Base-by-base conservation (phyloP, 2,329 filamentous ascomycete genomes). In the Pseudogymnoascus pannorum region DNA sequence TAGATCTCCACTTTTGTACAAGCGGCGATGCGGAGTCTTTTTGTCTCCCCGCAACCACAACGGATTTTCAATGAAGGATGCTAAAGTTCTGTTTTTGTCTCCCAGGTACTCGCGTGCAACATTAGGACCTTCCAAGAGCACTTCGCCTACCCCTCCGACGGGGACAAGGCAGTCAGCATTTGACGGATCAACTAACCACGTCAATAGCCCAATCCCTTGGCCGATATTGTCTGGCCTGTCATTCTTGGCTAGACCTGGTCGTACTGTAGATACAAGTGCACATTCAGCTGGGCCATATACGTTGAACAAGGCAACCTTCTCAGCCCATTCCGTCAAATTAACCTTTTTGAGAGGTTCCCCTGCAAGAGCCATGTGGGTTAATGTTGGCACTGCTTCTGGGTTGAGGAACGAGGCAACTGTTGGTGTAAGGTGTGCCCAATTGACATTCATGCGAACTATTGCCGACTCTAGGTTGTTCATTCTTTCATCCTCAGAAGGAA, bases 241-340 rank as follows among this genome's bases (percentile, higher is more conserved):
- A 12, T 29, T 11, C 51, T 29, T 29, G 5, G 9, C 16, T 12
- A 60, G 33, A 57, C 58, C 22, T 40, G 20, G 11, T 35, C 33
- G 38, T 58, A 58, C 40, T 4, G 58, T 63, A 57, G 16, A 42
- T 5, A 29, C 51, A 20, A 66, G 59, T 7, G 64, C 84, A 5
- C 89, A 89, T 75, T 96, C 91, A 0, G 91, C 95, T 1, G 92
- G 92, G 0, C 91, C 91, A 70, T 96, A 96, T 1, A 69, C 70
- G 67, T 77, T 77, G 59, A 75, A 61, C 36, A 76, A 68, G 14
- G 74, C 68, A 64, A 68, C 72, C 9, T 66, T n/a, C 62, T 60
- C n/a, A 14, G 72, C 72, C 75, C 75, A 77, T 6, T 59, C 22
- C 29, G 61, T 38, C 9, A 66, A 57, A 38, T 61, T 62, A 11